A percentile compares a stretch with the other conserved stretches of the same genome.
Evolutionary conservation across 371 early-diverging fungal species (phyloP).

Genomic region (Mucor mucedo): DNA sequence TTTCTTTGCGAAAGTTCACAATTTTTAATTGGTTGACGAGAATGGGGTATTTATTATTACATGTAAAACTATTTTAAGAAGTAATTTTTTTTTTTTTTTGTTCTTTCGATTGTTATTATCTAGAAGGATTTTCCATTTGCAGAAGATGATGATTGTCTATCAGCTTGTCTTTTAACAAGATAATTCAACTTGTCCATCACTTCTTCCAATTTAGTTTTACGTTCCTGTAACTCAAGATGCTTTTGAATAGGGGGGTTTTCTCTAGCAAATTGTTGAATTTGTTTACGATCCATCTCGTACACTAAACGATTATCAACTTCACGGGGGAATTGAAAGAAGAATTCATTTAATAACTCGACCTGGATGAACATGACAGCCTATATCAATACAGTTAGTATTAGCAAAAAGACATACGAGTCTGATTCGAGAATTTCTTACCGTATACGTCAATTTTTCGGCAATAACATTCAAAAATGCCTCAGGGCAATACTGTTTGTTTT

Average conservation of each 20-base stretch:
- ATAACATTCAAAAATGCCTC: slow-evolving; percentile 91
- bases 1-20: not conserved
- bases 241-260: slow-evolving; percentile 87
- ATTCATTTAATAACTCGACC: slow-evolving; percentile 94
- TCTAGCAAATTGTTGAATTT: slow-evolving; percentile 86
- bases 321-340: slow-evolving; percentile 95
- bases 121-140: slow-evolving; percentile 7
- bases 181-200: slow-evolving; percentile 80
- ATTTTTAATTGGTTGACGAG: not conserved
- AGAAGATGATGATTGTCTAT: slow-evolving; percentile 40
- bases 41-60: slow-evolving; percentile 19
- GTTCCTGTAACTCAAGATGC: slow-evolving; percentile 87
- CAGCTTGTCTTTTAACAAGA: slow-evolving; percentile 67
- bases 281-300: slow-evolving; percentile 72
- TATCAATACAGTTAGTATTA: not conserved
- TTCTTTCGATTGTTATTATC: not conserved
- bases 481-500: slow-evolving; percentile 90
- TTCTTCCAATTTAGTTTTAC: slow-evolving; percentile 83
- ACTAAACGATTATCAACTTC: slow-evolving; percentile 89
- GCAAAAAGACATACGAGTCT: not conserved
- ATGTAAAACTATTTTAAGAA: not conserved
- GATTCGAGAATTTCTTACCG: slow-evolving; percentile 39
- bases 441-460: slow-evolving; percentile 91
- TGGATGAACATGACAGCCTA: slow-evolving; percentile 94
- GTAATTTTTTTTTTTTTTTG: not conserved